A percentile compares a stretch with the other conserved stretches of the same genome.
These are phyloP conservation scores for Bauhinia variegata DNA, from an alignment of 306 rosid species.

Conservation along the genomic window DNA sequence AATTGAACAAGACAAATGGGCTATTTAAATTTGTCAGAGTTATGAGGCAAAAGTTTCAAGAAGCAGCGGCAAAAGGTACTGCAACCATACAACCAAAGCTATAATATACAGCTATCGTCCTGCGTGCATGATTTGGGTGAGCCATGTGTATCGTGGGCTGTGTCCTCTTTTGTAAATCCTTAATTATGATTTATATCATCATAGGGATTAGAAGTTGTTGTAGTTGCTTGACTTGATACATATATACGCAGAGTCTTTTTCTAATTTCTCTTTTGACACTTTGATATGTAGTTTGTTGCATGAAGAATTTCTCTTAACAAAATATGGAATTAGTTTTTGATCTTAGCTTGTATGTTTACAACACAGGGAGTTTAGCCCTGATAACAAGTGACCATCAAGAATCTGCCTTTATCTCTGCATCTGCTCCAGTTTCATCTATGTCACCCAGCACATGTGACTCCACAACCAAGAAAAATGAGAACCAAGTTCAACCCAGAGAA, in stretches of 20 bases:
- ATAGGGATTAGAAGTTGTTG: background rate
- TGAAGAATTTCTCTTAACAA: background rate
- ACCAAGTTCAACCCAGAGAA: constrained; percentile 45
- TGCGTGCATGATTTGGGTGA: constrained; percentile 28
- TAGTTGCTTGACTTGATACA: background rate
- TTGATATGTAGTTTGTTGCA: no score
- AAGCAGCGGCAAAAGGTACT: constrained; percentile 64
- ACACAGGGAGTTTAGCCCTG: constrained; percentile 50
- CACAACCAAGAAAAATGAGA: constrained; percentile 43
- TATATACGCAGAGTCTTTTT: background rate
- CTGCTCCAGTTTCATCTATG: constrained; percentile 68
- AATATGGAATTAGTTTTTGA: background rate
- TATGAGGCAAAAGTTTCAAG: constrained; percentile 83
- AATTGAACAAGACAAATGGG: constrained; percentile 80
- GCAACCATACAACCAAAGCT: constrained; percentile 10
- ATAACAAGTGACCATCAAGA: constrained; percentile 52
- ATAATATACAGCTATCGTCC: background rate
- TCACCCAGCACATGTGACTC: constrained; percentile 65
- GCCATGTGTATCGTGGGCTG: no score
- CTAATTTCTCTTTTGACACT: background rate
- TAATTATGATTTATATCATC: background rate
- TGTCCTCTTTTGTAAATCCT: no score
- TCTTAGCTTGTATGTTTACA: constrained; percentile 28
- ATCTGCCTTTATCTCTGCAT: constrained; percentile 55
- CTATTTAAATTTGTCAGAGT: constrained; percentile 79